Evolutionary conservation across 2,329 filamentous ascomycete genomes (phyloP), one percentile per base, ranked within the genome.

Genomic region (Cladophialophora psammophila): DNA sequence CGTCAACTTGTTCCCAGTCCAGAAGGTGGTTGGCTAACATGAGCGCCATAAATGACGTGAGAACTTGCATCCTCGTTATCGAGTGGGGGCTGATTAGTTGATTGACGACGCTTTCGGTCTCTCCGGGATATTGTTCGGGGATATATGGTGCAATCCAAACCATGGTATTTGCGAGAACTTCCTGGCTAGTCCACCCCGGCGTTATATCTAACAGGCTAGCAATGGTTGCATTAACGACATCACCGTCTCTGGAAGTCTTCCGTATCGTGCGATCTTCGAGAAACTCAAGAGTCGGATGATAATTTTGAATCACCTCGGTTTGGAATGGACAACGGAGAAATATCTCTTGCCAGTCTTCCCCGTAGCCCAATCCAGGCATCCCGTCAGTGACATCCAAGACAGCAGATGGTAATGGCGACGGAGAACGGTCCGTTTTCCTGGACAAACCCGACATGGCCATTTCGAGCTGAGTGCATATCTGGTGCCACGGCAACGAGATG

Each of bases 21-120:
- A 61, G 45, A 15, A 53, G 15, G 31, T 40, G 31, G 13, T 61
- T 61, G 35, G 59, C 32, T 4, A 61, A 32, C 59, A 61, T 13
- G 15, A 61, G 59, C 6, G 48, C 48, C 45, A 50, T 35, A n/a
- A 61, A 61, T 40, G 59, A 61, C 3, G 32, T 34, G 18, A 61
- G 42, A 7, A 40, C 48, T 15, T 40, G 59, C 59, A 61, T 61
- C 34, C 59, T 61, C 59, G 6, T 61, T 20, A n/a, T 36, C 12
- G 45, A 53, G 15, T 9, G 3, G 34, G 59, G 59, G 18, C 53
- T 32, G 34, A 61, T 26, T 7, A 61, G 59, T 35, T 61, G 45
- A 53, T 52, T 40, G 45, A 36, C 35, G 5, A 34, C 15, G 18
- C 26, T 13, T 35, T 52, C 6, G 5, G 32, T 36, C 26, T 61